A percentile compares a stretch with the other conserved stretches of the same genome.
phyloP scores from a whole-genome alignment of 169 alveolate species.

The Plasmodium inui region DNA sequence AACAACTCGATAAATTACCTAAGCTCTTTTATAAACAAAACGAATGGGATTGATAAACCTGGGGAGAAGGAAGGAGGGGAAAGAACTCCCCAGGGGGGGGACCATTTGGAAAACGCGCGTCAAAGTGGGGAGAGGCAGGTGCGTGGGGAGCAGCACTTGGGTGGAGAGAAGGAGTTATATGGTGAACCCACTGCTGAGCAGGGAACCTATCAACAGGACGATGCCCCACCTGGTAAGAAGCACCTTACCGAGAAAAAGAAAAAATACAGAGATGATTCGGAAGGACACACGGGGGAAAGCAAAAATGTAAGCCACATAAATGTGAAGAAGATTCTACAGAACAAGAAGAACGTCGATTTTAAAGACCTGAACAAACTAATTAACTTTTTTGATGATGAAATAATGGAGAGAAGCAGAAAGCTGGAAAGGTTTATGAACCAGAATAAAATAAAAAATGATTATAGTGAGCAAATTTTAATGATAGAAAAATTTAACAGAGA shows the following conservation, averaged over 20 bases:
- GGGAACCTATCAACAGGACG: background rate
- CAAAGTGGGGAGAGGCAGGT: background rate
- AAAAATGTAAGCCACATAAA: conserved; percentile 24
- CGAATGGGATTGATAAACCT: conserved; percentile 18
- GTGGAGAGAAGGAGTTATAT: background rate
- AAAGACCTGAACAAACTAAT: conserved; percentile 62
- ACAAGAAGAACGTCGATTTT: conserved; percentile 47
- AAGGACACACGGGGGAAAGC: background rate
- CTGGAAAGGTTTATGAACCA: conserved; percentile 53
- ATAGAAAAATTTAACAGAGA: conserved; percentile 52
- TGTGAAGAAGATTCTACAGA: conserved; percentile 47
- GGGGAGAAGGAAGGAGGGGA: conserved; percentile 13
- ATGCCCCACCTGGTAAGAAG: background rate
- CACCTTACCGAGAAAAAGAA: conserved; percentile 11
- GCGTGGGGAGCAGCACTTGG: no score
- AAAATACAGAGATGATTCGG: background rate
- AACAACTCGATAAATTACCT: conserved; percentile 70
- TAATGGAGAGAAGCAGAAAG: conserved; percentile 43
- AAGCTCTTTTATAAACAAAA: conserved; percentile 56
- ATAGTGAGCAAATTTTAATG: conserved; percentile 43
- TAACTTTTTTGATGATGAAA: conserved; percentile 44
- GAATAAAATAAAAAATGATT: conserved; percentile 64
- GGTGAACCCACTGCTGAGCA: conserved; percentile 2
- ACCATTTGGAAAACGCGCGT: background rate
- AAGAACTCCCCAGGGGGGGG: background rate